These are phyloP conservation scores for Pichia sp. DNA, from an alignment of 1,139 yeast genomes.

Conservation along the genomic window DNA sequence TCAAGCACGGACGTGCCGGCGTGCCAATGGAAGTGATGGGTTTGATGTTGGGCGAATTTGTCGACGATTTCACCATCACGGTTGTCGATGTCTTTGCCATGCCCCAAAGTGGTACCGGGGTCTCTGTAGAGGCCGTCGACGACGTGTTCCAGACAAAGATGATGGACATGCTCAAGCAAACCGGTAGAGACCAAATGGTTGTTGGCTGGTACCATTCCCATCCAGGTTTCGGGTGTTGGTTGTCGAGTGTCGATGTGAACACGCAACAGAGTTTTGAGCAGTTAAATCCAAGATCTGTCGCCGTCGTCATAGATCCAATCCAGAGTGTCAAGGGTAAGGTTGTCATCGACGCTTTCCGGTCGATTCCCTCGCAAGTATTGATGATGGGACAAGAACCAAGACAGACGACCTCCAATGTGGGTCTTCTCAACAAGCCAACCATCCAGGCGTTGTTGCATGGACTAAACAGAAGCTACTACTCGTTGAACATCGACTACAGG, in stretches of 20 bases:
- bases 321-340: constrained; percentile 98
- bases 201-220: constrained; percentile 99
- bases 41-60: constrained; percentile 96
- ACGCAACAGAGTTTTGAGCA: constrained; percentile 98
- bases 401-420: constrained; percentile 94
- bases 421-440: constrained; percentile 94
- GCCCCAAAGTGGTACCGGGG: constrained; percentile 99
- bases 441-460: constrained; percentile 98
- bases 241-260: constrained; percentile 93
- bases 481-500: constrained; percentile 89
- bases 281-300: constrained; percentile 90
- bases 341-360: constrained; percentile 96
- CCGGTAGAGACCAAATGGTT: constrained; percentile 97
- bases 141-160: constrained; percentile 97
- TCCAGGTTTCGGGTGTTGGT: constrained; percentile 99
- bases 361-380: constrained; percentile 80
- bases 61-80: constrained; percentile 94
- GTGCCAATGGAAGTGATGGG: constrained; percentile 99
- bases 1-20: constrained; percentile 97
- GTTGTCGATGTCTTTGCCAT: constrained; percentile 98
- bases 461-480: constrained; percentile 92
- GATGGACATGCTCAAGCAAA: constrained; percentile 99
- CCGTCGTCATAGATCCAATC: constrained; percentile 96
- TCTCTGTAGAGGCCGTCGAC: constrained; percentile 98
- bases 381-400: constrained; percentile 98